Evolutionary conservation across 2,329 filamentous ascomycete species (phyloP).

Genomic region (Penicillium capsulatum): DNA sequence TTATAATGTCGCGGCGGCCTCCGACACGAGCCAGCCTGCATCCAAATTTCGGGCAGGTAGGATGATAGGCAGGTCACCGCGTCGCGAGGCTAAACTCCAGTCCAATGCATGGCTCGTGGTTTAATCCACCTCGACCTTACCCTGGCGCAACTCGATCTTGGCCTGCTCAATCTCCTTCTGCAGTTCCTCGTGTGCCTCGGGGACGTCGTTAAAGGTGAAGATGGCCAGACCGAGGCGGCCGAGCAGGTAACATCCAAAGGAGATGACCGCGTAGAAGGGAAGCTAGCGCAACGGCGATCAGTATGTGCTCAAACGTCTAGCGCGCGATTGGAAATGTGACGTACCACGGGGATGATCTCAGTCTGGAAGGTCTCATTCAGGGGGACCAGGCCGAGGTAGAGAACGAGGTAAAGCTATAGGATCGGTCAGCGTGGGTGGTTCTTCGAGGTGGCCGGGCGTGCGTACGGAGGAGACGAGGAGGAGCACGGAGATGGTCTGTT

Average conservation of each 20-base stretch:
- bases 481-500: constrained; percentile 83
- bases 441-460: no score
- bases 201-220: constrained; percentile 94
- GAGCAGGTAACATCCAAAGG: constrained; percentile 87
- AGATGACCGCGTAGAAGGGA: constrained; percentile 86
- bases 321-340: constrained; percentile 34
- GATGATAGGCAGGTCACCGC: no score
- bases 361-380: constrained; percentile 72
- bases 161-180: constrained; percentile 68
- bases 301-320: not conserved
- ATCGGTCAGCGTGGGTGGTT: no score
- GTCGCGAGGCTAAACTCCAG: no score
- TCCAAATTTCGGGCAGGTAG: no score
- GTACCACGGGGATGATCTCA: constrained; percentile 83
- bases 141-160: constrained; percentile 40
- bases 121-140: constrained; percentile 44
- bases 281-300: constrained; percentile 54
- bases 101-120: no score
- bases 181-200: constrained; percentile 82
- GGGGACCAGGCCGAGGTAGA: constrained; percentile 78
- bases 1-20: constrained; percentile 9
- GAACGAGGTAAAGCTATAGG: constrained; percentile 62
- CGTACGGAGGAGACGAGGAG: constrained; percentile 84
- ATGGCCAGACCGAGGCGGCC: constrained; percentile 89
- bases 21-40: no score